Evolutionary conservation across 140 eudicot species (phyloP), one percentile per base, ranked within the genome.

Genomic region (Flaveria floridana): DNA sequence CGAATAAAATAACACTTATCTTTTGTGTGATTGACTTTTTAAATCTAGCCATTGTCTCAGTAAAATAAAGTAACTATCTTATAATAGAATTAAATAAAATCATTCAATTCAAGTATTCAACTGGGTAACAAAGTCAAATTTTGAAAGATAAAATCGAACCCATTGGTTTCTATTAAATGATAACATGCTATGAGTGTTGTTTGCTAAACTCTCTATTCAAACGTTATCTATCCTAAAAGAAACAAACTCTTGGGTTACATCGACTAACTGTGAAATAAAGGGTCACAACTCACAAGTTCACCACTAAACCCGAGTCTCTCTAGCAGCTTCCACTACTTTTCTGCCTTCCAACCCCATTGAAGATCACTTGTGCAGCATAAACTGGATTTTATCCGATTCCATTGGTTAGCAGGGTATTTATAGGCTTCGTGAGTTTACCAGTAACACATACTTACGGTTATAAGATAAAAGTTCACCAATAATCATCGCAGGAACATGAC

Each of bases 401-500:
- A 30, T 30, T 30, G 37, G 37, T 30, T 30, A 30, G 37, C 37
- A 30, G 37, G 37, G 37, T 30, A 30, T 30, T 30, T 0, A 30
- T 30, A 30, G 37, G 6, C 6, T 4, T 6, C 37, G 37, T 30
- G 6, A 30, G 37, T 30, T 30, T 30, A 30, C 37, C 6, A 30
- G 37, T 30, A 30, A 30, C 6, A 30, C 6, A 4, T 30, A 2
- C 55, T 50, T 14, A 50, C 14, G 7, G 7, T 50, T 50, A 48
- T 14, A 50, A 14, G 48, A 50, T 20, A 28, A 13, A 11, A 72
- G 41, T 73, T 78, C 78, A 82, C 81, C 83, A 82, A 78, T 69
- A 82, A 69, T 82, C 86, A 41, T 78, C 74, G 72, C 86, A 82
- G 15, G 83, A 78, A 73, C 83, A 73, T 7, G 70, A 68, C 42